phyloP scores from a whole-genome alignment of 1,284 basidiomycete species.

The Psilocybe mexicana region DNA sequence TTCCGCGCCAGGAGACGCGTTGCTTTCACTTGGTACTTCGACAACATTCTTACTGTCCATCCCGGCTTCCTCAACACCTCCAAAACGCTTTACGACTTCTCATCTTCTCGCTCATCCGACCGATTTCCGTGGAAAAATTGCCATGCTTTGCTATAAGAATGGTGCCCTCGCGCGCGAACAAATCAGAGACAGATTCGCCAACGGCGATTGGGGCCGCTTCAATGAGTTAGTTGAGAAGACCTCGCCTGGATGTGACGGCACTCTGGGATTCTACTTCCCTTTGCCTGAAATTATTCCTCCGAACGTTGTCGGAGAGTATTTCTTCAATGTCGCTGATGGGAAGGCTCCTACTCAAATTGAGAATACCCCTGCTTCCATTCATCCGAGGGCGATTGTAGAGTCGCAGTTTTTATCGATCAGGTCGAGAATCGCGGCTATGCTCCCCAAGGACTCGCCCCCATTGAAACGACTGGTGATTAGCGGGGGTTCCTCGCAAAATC shows the following conservation, averaged over 20 bases:
- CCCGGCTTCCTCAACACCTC: conserved; percentile 57
- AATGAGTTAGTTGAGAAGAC: conserved; percentile 64
- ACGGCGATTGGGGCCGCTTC: conserved; percentile 70
- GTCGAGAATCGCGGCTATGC: conserved; percentile 66
- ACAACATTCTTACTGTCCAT: conserved; percentile 86
- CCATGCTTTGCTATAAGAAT: conserved; percentile 86
- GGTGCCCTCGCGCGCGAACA: conserved; percentile 82
- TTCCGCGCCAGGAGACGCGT: conserved; percentile 80
- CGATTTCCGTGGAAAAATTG: conserved; percentile 58
- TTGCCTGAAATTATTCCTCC: conserved; percentile 86
- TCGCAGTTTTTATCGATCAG: conserved; percentile 84
- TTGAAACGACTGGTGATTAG: conserved; percentile 75
- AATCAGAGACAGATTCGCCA: conserved; percentile 70
- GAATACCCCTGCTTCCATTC: conserved; percentile 48
- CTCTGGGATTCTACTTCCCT: conserved; percentile 72
- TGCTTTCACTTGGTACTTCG: conserved; percentile 90
- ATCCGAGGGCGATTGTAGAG: conserved; percentile 84
- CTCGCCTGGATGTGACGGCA: conserved; percentile 61
- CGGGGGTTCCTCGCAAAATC: conserved; percentile 80
- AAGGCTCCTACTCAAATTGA: conserved; percentile 30
- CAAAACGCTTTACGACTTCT: conserved; percentile 71
- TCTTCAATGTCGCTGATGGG: conserved; percentile 42
- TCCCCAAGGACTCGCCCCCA: conserved; percentile 56
- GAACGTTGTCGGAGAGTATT: conserved; percentile 66
- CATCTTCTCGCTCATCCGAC: conserved; percentile 76